phyloP scores from a whole-genome alignment of 2,329 filamentous ascomycete genomes.

The Ascochyta koolunga region DNA sequence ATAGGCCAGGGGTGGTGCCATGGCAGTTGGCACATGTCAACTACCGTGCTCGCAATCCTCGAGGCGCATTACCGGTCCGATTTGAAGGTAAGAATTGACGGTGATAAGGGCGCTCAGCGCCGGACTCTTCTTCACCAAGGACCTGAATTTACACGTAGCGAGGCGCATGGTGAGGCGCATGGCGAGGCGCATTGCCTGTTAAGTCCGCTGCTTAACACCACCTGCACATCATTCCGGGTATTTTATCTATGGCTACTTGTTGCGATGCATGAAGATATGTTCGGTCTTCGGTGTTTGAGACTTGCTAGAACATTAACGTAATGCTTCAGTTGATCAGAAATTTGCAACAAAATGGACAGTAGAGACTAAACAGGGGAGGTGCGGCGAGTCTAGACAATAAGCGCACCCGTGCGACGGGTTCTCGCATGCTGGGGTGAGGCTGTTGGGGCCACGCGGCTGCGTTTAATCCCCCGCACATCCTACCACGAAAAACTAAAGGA shows the following conservation, averaged over 20 bases:
- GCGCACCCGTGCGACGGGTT: neutral
- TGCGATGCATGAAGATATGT: neutral
- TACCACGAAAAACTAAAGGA: no score
- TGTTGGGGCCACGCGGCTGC: neutral
- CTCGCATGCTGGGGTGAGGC: neutral
- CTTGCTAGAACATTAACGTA: neutral
- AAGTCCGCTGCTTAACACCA: no score
- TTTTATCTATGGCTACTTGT: neutral
- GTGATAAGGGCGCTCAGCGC: neutral
- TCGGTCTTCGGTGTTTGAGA: neutral
- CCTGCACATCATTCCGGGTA: no score
- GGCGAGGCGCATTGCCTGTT: no score
- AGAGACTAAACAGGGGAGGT: no score
- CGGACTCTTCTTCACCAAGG: neutral
- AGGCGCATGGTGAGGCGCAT: no score
- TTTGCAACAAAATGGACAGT: no score
- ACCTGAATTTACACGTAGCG: neutral
- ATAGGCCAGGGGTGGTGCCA: no score
- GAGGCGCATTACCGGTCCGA: neutral
- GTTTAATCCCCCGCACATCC: no score
- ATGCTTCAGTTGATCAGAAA: neutral
- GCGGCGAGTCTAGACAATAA: no score
- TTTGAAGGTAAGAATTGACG: neutral
- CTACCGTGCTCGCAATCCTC: neutral
- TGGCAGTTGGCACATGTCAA: no score